Evolutionary conservation across 148 eudicot genomes (phyloP).

Genomic region (Cornus florida): DNA sequence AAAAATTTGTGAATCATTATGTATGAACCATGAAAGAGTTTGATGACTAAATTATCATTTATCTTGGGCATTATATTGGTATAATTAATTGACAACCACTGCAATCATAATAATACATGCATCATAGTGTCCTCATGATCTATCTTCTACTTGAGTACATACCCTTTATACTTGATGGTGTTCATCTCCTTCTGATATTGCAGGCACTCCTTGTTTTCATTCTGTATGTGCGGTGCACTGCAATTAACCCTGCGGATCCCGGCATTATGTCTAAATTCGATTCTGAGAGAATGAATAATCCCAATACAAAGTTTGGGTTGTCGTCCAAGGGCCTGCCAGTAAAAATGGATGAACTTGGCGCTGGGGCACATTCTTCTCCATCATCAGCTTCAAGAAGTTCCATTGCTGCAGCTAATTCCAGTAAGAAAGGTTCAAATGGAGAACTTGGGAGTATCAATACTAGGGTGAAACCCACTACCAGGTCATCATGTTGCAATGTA

Average conservation of each 20-base stretch:
- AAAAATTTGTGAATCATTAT: no score
- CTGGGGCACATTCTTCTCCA: conserved; percentile 60
- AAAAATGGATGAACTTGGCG: conserved; percentile 50
- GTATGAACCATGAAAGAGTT: not conserved
- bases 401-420: conserved; percentile 62
- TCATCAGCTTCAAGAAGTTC: conserved; percentile 76
- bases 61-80: conserved; percentile 3
- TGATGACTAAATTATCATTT: not conserved
- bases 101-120: not conserved
- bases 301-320: conserved; percentile 33
- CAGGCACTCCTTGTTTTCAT: conserved; percentile 86
- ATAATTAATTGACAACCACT: not conserved
- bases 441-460: conserved; percentile 36
- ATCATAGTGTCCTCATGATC: not conserved
- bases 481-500: conserved; percentile 38
- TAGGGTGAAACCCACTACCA: conserved; percentile 27
- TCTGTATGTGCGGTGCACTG: conserved; percentile 85
- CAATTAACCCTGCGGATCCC: conserved; percentile 95
- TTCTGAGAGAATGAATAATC: conserved; percentile 22
- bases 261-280: conserved; percentile 81
- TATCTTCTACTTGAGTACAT: not conserved
- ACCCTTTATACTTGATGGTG: conserved; percentile 1
- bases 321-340: conserved; percentile 36
- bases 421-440: conserved; percentile 57
- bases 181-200: conserved; percentile 17